Percentiles rank a stretch among this genome's conserved stretches.
phyloP scores from a whole-genome alignment of 2,329 filamentous ascomycete genomes.

The Aspergillus fischeri region DNA sequence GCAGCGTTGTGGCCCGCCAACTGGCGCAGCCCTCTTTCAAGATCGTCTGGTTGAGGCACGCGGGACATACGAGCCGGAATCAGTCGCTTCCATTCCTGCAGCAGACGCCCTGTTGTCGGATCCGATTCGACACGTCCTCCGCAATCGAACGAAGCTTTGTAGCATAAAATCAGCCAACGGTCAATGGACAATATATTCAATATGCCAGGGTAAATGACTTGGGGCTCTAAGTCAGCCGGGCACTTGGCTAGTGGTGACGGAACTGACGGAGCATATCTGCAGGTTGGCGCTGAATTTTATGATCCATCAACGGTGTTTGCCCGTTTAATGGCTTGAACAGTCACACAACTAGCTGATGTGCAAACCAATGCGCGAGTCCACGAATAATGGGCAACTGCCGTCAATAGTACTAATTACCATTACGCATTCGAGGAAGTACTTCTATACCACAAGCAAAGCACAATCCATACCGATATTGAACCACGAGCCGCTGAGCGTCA shows the following conservation, averaged over 20 bases:
- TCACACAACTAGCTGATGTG: conserved; percentile 15
- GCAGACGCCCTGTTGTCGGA: conserved; percentile 9
- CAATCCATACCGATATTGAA: conserved; percentile 19
- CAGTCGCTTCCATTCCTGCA: no score
- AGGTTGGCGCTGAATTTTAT: conserved; percentile 22
- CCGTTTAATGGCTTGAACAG: conserved; percentile 9
- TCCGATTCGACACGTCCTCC: conserved; percentile 15
- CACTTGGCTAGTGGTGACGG: background rate
- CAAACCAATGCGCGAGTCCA: conserved; percentile 8
- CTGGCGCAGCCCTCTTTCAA: background rate
- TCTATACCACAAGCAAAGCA: conserved; percentile 25
- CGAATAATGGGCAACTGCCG: background rate
- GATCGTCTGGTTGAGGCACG: conserved; percentile 7
- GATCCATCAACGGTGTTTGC: conserved; percentile 20
- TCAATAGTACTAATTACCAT: conserved; percentile 15
- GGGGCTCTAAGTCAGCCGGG: conserved; percentile 1
- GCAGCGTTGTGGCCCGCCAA: background rate
- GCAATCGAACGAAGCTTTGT: background rate
- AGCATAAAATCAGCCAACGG: conserved; percentile 6
- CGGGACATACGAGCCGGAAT: conserved; percentile 20
- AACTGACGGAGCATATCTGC: background rate
- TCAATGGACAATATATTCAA: conserved; percentile 17
- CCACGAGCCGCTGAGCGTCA: conserved; percentile 17
- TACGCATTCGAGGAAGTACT: conserved; percentile 24
- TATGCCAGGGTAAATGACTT: conserved; percentile 12